Conservation (phyloP, 441 rosid species). For the Adansonia madagascariensis region DNA sequence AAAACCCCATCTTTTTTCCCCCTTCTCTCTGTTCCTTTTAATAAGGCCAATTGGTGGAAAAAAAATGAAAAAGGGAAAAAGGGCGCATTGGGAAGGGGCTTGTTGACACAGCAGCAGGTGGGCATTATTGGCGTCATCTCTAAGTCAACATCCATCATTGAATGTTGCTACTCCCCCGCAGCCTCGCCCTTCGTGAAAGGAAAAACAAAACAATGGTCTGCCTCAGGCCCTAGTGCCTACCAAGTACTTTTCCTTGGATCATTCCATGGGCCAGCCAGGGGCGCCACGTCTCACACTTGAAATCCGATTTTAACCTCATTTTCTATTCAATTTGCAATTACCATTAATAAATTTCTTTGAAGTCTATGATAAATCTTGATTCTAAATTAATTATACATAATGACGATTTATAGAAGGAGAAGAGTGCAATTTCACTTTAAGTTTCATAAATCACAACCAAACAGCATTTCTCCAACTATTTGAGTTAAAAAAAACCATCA, state of each 20-base stretch:
- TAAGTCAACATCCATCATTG: constrained; percentile 36
- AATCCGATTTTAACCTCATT: not conserved
- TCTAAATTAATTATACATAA: too few relatives aligned
- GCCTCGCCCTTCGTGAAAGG: constrained; percentile 23
- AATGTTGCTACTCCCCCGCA: not conserved
- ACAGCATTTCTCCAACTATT: not conserved
- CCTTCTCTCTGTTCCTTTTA: not conserved
- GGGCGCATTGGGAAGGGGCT: not conserved
- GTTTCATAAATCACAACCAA: not conserved
- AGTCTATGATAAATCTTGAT: too few relatives aligned
- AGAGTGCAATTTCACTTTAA: not conserved
- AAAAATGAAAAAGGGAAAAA: not conserved
- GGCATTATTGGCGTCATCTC: constrained; percentile 26
- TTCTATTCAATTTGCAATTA: not conserved
- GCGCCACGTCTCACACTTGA: too few relatives aligned
- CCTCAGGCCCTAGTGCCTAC: not conserved
- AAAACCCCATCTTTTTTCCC: not conserved
- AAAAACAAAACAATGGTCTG: not conserved
- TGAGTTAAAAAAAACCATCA: too few relatives aligned
- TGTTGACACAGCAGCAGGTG: not conserved
- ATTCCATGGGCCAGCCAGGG: not conserved
- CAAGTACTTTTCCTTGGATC: not conserved
- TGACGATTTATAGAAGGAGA: too few relatives aligned
- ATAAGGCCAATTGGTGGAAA: not conserved
- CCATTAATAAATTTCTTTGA: too few relatives aligned